Base-by-base conservation (phyloP, 108 stramenopile species). In the Conticribra guillardii region DNA sequence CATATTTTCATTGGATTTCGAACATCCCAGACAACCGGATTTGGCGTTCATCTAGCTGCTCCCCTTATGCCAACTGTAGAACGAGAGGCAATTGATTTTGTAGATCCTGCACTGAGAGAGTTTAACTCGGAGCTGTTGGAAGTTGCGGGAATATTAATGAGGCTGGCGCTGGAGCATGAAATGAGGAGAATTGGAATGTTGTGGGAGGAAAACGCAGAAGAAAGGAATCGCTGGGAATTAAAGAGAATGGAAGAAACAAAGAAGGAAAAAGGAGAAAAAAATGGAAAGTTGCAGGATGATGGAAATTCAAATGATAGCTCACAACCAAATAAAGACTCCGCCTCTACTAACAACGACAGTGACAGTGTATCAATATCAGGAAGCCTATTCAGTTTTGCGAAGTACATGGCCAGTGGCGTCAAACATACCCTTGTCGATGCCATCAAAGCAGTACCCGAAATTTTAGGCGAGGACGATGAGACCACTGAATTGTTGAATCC, bases 1-100 rank as follows among this genome's bases (percentile, higher is more conserved):
- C 53, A 80, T 11, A 82, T 93, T 24, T 93, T 93, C 54, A 93
- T 93, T 55, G 91, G 91, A 22, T 93, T 93, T 69, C 76, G 84
- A 17, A 90, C 91, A 16, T 85, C 84, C 14, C 91, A 93, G 76
- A 93, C 89, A 22, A 93, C 91, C 0, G 91, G 91, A 3, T 54
- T 93, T 21, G 87, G 87, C 0, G 85, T 87, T 9, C 91, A 93
- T 57, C 34, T 93, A 3, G 69, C 83, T 4, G 91, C 91, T n/a
- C 91, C 91, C 1, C 82, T 93, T 28, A 60, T 93, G 27, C 91
- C 91, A 0, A 93, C 91, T 17, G 91, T 93, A 3, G 91, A 93
- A 68, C 79, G 91, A 30, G 91, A 93, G 62, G 87, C 89, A 4
- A 86, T 93, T 72, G 91, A 93, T 61, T 70, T 90, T 47, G 87